A percentile compares a stretch with the other conserved stretches of the same genome.
These are phyloP conservation scores for Pinus albicaulis DNA, from an alignment of 75 land plant genomes.

Conservation along the genomic window DNA sequence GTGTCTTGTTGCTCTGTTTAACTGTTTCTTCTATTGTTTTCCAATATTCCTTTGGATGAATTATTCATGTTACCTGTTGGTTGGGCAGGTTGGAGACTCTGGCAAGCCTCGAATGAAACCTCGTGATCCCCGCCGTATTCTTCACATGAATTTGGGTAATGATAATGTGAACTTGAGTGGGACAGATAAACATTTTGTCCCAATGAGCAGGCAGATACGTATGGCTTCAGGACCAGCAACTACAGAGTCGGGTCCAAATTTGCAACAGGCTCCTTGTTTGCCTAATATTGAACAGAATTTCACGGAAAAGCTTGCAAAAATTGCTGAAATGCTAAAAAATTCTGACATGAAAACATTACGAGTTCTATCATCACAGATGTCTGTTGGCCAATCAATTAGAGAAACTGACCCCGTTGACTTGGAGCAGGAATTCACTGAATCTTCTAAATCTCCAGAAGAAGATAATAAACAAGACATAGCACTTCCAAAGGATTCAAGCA, in stretches of 20 bases:
- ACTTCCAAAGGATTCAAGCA: slow-evolving; percentile 5
- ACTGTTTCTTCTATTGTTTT: slow-evolving; percentile 3
- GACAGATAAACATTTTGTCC: neutral
- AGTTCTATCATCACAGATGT: slow-evolving; percentile 7
- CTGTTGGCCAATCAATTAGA: neutral
- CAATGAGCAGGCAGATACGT: slow-evolving; percentile 13
- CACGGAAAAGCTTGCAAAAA: slow-evolving; percentile 33
- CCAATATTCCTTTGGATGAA: neutral
- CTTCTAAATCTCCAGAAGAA: neutral
- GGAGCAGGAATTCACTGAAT: neutral
- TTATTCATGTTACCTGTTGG: neutral
- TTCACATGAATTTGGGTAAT: slow-evolving; percentile 31
- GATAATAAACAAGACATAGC: slow-evolving; percentile 2
- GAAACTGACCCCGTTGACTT: slow-evolving; percentile 6
- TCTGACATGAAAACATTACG: slow-evolving; percentile 6
- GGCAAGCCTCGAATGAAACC: slow-evolving; percentile 83
- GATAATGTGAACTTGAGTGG: slow-evolving; percentile 18
- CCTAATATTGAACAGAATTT: slow-evolving; percentile 42
- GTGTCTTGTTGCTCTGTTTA: neutral
- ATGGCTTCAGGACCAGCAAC: slow-evolving; percentile 10
- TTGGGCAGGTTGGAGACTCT: slow-evolving; percentile 26
- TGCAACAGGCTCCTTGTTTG: neutral
- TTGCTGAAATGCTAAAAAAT: slow-evolving; percentile 27
- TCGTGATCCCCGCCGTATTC: slow-evolving; percentile 90
- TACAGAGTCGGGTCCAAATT: slow-evolving; percentile 10